These are phyloP conservation scores for Sungouiella thailandica DNA, from an alignment of 805 yeast species.

Conservation along the genomic window DNA sequence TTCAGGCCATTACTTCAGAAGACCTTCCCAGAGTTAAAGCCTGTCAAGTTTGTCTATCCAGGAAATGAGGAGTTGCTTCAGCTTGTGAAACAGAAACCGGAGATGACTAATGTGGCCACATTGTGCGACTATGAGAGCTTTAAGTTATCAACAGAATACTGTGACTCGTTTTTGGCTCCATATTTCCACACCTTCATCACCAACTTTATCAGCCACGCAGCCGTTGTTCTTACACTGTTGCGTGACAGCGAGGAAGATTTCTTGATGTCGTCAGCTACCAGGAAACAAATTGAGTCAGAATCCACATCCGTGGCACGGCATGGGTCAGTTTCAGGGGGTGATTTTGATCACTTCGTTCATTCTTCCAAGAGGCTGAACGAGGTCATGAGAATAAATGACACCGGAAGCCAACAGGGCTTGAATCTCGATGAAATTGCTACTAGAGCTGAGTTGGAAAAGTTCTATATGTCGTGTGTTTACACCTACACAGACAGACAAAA, in stretches of 20 bases:
- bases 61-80: conserved; percentile 31
- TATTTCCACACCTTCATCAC: conserved; percentile 48
- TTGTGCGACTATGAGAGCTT: conserved; percentile 24
- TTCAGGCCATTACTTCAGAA: conserved; percentile 62
- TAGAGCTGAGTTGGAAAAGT: conserved; percentile 82
- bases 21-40: conserved; percentile 54
- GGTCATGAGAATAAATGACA: conserved; percentile 1
- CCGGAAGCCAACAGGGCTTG: conserved; percentile 18
- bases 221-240: conserved; percentile 59
- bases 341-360: neutral
- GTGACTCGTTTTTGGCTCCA: conserved; percentile 30
- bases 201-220: conserved; percentile 56
- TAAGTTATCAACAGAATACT: conserved; percentile 18
- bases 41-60: conserved; percentile 48
- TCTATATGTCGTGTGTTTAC: conserved; percentile 69
- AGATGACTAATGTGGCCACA: conserved; percentile 22
- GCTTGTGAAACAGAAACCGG: conserved; percentile 23
- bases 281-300: conserved; percentile 35
- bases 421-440: conserved; percentile 61
- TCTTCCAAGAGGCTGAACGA: neutral
- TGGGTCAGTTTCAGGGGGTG: neutral
- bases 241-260: conserved; percentile 75
- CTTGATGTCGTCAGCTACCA: conserved; percentile 44
- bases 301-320: neutral
- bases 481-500: conserved; percentile 60